Evolutionary conservation across 2,329 filamentous ascomycete genomes (phyloP).

Genomic region (Ophiostoma triangulosporum): DNA sequence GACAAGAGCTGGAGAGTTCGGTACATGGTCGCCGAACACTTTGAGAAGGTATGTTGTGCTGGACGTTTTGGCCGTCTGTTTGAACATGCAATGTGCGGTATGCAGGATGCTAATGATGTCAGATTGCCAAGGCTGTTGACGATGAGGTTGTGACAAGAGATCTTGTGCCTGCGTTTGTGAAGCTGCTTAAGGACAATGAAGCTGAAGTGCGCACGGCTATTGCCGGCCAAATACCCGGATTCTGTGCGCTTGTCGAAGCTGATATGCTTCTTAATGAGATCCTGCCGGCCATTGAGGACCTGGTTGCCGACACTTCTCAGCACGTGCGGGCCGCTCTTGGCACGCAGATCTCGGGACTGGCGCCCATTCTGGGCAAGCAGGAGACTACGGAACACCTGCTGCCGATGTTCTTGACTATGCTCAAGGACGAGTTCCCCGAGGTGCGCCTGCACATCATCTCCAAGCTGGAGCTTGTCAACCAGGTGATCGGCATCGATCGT

Average conservation of each 20-base stretch:
- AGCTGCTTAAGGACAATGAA: constrained; percentile 93
- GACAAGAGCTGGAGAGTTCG: constrained; percentile 99
- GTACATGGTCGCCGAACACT: constrained; percentile 98
- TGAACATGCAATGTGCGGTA: too few species aligned
- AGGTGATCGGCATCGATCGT: constrained; percentile 95
- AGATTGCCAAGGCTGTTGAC: constrained; percentile 97
- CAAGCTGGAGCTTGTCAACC: constrained; percentile 97
- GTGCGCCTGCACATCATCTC: constrained; percentile 98
- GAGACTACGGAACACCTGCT: constrained; percentile 94
- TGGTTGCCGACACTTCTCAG: constrained; percentile 91
- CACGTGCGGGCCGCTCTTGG: constrained; percentile 92
- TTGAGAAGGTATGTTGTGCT: constrained; percentile 65
- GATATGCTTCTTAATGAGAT: constrained; percentile 86
- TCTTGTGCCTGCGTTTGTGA: constrained; percentile 91
- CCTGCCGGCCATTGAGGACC: constrained; percentile 89
- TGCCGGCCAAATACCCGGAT: constrained; percentile 93
- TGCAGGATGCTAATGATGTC: constrained; percentile 1
- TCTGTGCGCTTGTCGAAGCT: constrained; percentile 80
- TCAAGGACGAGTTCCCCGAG: constrained; percentile 98
- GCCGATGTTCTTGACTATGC: constrained; percentile 98
- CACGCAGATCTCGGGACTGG: constrained; percentile 91
- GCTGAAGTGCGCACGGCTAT: constrained; percentile 95
- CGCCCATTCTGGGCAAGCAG: constrained; percentile 93
- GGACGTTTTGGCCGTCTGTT: too few species aligned
- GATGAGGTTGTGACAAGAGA: constrained; percentile 92